Evolutionary conservation across 176 grass and related monocot genomes (phyloP), one percentile per base, ranked within the genome.

Genomic region (Otatea glauca): DNA sequence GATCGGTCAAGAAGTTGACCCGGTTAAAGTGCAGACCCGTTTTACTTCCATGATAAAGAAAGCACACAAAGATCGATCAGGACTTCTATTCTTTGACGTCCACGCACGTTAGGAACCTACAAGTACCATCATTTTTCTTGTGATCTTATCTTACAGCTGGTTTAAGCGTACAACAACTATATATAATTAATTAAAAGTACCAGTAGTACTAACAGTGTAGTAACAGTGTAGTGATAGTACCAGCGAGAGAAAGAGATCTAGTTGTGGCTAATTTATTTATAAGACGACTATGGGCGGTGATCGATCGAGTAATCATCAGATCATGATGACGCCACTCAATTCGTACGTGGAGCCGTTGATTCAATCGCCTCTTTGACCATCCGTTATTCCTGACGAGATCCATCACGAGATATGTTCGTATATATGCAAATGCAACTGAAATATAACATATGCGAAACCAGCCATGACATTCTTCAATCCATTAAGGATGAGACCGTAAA

Each of bases 1-100:
- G 69, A 37, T 37, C 35, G 35, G 76, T 80, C 69, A 75, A 85
- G 17, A 10, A 44, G 76, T 79, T 88, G 80, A 81, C 76, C 75
- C 68, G 25, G 70, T 25, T 21, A 81, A 89, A 43, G 69, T 23
- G 68, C 75, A 9, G 39, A n/a, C 15, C 24, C 4, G 29, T 11
- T 80, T 80, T 24, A 80, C 38, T 47, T 68, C 2, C 20, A 42
- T 68, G 39, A 50, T 74, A 20, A 53, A 47, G 17, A 44, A 64
- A 83, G 5, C 32, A 16, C 59, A 35, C 17, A 5, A 32, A 17
- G 55, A 32, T 76, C 15, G 6, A 84, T 3, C 2, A 55, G 17
- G 32, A 3, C 10, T 43, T 25, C 3, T 64, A 20, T 39, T 23
- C 15, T 7, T 21, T 51, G n/a, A n/a, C n/a, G 61, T 27, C 69